These are phyloP conservation scores for Sarcomyxa edulis DNA, from an alignment of 768 basidiomycete genomes.

Conservation along the genomic window DNA sequence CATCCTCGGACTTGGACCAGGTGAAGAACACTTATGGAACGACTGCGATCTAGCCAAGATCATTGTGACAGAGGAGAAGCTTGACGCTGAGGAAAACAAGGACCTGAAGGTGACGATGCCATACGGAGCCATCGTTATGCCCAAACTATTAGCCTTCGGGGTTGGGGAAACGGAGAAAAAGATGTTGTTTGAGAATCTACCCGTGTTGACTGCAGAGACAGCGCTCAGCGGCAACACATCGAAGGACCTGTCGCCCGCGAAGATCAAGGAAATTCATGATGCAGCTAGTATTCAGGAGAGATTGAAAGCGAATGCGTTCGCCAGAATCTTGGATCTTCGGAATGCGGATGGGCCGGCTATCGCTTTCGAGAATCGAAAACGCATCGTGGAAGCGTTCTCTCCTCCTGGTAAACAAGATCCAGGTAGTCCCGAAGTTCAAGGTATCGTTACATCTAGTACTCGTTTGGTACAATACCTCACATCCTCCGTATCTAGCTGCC, in stretches of 20 bases:
- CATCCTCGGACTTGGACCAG: conserved; percentile 66
- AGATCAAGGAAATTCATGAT: conserved; percentile 13
- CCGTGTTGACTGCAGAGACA: conserved; percentile 39
- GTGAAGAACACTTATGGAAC: conserved; percentile 64
- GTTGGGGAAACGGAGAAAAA: conserved; percentile 52
- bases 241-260: conserved; percentile 11
- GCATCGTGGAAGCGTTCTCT: conserved; percentile 80
- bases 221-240: neutral
- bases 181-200: conserved; percentile 65
- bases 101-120: conserved; percentile 21
- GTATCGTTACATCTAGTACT: conserved; percentile 30
- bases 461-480: neutral
- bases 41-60: conserved; percentile 60
- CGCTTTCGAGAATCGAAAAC: conserved; percentile 77
- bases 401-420: conserved; percentile 63
- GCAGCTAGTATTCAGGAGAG: conserved; percentile 28
- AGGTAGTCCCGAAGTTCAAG: conserved; percentile 87
- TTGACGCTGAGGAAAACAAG: conserved; percentile 28
- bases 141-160: conserved; percentile 59
- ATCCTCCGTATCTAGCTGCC: conserved; percentile 51
- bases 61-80: conserved; percentile 51
- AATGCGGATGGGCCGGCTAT: conserved; percentile 89
- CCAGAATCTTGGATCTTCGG: conserved; percentile 71
- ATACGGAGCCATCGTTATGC: conserved; percentile 38
- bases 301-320: conserved; percentile 50